Conservation (phyloP, 768 basidiomycete species). For the Pleurotus djamor region DNA sequence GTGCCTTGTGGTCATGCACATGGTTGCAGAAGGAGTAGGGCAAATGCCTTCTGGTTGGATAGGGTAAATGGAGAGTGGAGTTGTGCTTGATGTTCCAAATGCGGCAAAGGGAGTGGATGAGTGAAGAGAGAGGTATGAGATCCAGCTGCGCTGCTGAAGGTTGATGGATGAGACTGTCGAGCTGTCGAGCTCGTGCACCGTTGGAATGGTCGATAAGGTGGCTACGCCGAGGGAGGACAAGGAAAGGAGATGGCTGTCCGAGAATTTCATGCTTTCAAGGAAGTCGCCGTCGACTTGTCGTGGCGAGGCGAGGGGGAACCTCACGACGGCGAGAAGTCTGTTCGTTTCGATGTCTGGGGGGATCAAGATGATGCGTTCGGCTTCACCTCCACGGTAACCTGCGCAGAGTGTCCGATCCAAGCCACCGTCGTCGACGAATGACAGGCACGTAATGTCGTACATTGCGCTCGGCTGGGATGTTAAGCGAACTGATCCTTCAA, state of each 20-base stretch:
- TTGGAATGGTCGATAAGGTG: conserved; percentile 26
- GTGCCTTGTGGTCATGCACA: conserved; percentile 33
- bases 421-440: conserved; percentile 43
- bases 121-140: conserved; percentile 50
- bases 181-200: conserved; percentile 6
- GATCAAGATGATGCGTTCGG: conserved; percentile 40
- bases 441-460: conserved; percentile 54
- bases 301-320: conserved; percentile 16
- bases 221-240: conserved; percentile 57
- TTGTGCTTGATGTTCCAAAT: conserved; percentile 61
- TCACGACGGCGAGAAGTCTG: conserved; percentile 6
- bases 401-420: conserved; percentile 45
- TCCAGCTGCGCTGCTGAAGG: conserved; percentile 60
- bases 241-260: conserved; percentile 44
- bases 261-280: conserved; percentile 55
- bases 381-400: conserved; percentile 58
- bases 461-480: conserved; percentile 24
- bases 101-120: conserved; percentile 59
- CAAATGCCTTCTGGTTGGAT: conserved; percentile 48
- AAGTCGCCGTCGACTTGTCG: conserved; percentile 36
- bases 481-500: conserved; percentile 46
- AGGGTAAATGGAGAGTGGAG: conserved; percentile 57
- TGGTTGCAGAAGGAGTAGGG: conserved; percentile 41
- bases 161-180: conserved; percentile 28
- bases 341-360: conserved; percentile 10